phyloP scores from a whole-genome alignment of 805 yeast genomes.

The Saccharomycopsis fibuligera region DNA sequence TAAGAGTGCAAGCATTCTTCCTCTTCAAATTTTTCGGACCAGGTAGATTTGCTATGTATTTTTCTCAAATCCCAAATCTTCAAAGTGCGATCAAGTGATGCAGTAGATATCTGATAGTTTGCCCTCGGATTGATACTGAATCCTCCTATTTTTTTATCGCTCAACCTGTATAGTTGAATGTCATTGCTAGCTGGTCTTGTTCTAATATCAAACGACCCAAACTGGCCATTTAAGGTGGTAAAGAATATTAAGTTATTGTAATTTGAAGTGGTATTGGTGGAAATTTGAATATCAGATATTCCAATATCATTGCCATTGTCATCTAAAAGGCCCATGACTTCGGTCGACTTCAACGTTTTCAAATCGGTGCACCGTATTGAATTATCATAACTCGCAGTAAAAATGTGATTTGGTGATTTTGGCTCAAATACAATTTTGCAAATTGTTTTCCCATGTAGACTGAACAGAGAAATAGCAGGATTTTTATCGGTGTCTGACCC shows the following conservation, averaged over 20 bases:
- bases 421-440: constrained; percentile 54
- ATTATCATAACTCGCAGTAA: constrained; percentile 83
- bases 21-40: constrained; percentile 43
- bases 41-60: constrained; percentile 32
- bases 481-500: constrained; percentile 33
- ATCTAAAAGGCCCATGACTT: constrained; percentile 50
- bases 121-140: constrained; percentile 70
- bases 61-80: constrained; percentile 83
- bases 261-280: constrained; percentile 28
- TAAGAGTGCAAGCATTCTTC: constrained; percentile 35
- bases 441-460: constrained; percentile 71
- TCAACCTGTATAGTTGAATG: constrained; percentile 46
- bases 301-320: constrained; percentile 55
- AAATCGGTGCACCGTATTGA: constrained; percentile 71
- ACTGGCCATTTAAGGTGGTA: constrained; percentile 76
- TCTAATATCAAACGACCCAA: constrained; percentile 69
- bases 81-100: constrained; percentile 80
- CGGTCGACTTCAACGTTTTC: constrained; percentile 49
- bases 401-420: constrained; percentile 45
- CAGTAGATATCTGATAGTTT: constrained; percentile 69
- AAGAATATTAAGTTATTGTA: constrained; percentile 56
- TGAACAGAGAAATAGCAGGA: constrained; percentile 54
- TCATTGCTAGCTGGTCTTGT: constrained; percentile 30
- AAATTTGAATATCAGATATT: constrained; percentile 56
- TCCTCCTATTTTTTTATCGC: constrained; percentile 90